phyloP scores from a whole-genome alignment of 31 red algal species.

The Asparagopsis taxiformis region DNA sequence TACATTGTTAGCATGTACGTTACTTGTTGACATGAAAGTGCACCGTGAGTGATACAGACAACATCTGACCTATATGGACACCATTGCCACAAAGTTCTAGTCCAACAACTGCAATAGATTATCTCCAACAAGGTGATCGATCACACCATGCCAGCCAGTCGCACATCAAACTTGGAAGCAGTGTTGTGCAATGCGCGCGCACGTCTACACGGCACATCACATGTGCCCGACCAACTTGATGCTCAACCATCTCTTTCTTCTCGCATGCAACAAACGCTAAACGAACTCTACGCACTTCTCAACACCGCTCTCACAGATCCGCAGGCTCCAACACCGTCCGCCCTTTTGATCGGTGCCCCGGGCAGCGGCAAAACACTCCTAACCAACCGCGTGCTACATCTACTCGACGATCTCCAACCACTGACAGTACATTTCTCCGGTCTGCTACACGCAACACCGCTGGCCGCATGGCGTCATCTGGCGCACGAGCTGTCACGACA shows the following conservation, averaged over 20 bases:
- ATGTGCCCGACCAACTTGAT: background rate
- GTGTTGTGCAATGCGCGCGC: background rate
- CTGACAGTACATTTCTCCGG: slow-evolving; percentile 23
- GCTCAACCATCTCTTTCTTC: background rate
- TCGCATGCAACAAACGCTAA: background rate
- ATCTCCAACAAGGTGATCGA: background rate
- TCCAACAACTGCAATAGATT: too few relatives aligned
- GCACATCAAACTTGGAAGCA: background rate
- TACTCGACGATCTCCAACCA: slow-evolving; percentile 10
- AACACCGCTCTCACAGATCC: slow-evolving; percentile 3
- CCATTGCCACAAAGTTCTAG: too few relatives aligned
- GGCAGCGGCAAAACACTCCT: slow-evolving; percentile 41
- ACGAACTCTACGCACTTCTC: slow-evolving; percentile 12
- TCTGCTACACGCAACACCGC: slow-evolving; percentile 38
- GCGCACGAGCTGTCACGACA: slow-evolving; percentile 1
- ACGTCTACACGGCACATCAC: background rate
- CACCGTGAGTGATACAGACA: too few relatives aligned
- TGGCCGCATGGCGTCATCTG: slow-evolving; percentile 39
- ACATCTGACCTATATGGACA: too few relatives aligned
- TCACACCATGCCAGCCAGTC: background rate
- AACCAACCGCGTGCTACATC: slow-evolving; percentile 10
- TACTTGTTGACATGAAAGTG: too few relatives aligned
- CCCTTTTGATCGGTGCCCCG: slow-evolving; percentile 36
- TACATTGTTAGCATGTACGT: too few relatives aligned
- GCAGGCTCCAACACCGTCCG: slow-evolving; percentile 15